Evolutionary conservation across 345 rosid species (phyloP), one percentile per base, ranked within the genome.

Genomic region (Raphanus sativus): DNA sequence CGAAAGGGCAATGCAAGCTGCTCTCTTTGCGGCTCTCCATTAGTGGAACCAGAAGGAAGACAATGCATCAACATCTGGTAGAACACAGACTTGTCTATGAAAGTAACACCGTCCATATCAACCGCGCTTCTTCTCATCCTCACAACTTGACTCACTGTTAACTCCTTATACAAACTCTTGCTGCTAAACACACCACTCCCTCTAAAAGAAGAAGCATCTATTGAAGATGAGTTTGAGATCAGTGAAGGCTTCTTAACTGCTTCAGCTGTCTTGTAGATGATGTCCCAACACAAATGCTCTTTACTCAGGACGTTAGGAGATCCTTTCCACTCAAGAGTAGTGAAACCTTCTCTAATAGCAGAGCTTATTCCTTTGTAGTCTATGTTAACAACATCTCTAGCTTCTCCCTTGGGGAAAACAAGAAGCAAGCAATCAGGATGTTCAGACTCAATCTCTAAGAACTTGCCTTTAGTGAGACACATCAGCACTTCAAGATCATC

Each of bases 121-220:
- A 88, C 93, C 0, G 98, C 98, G n/a, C 98, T 93, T 82, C 98
- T 88, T 24, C 98, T 84, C 84, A 83, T 89, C 90, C 97, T 89
- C 3, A 89, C 88, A 63, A 89, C 84, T 80, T 91, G 84, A 59
- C 89, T 84, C 12, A 65, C 70, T 0, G 86, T 80, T 38, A 87
- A 77, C 59, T 81, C 81, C 38, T 86, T 86, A 67, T 93, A 91
- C 0, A 83, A 87, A 61, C 73, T 74, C 50, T n/a, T n/a, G n/a
- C 73, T 89, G 62, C 82, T 80, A 72, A 75, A 83, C 42, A 80
- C 65, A 50, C 84, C 89, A 71, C 95, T 86, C 64, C 85, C 50
- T 54, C 40, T 83, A 28, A 86, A 88, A 26, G 80, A 87, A 28
- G 83, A 83, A 78, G 84, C 84, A 71, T 83, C 74, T 15, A 60